A percentile compares a stretch with the other conserved stretches of the same genome.
Conservation (phyloP, 257 asterid genomes). For the Ballota nigra region DNA sequence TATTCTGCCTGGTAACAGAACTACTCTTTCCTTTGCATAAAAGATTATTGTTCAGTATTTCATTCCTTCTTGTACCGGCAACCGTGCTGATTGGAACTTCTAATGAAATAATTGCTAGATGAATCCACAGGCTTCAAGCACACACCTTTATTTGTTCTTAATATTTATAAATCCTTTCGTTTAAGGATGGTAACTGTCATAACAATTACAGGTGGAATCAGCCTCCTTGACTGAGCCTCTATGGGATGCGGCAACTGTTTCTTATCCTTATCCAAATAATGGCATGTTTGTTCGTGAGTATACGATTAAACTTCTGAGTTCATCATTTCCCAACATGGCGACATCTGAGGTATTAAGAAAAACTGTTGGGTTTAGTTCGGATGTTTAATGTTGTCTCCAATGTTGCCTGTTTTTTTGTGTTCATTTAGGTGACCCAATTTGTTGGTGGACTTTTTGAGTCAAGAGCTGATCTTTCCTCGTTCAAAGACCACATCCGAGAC, state of each 20-base stretch:
- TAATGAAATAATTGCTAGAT: slow-evolving; percentile 7
- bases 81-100: slow-evolving; percentile 16
- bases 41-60: neutral
- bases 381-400: neutral
- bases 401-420: neutral
- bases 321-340: slow-evolving; percentile 94
- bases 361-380: slow-evolving; percentile 5
- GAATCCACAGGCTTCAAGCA: neutral
- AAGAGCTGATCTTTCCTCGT: slow-evolving; percentile 45
- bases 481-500: slow-evolving; percentile 78
- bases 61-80: neutral
- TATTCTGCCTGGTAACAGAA: slow-evolving; percentile 64
- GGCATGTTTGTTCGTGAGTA: slow-evolving; percentile 66
- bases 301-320: slow-evolving; percentile 73
- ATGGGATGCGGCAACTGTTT: slow-evolving; percentile 67
- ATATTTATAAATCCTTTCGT: neutral
- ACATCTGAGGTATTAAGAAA: slow-evolving; percentile 54
- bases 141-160: neutral
- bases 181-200: neutral
- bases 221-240: slow-evolving; percentile 68
- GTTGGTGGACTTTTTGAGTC: slow-evolving; percentile 80
- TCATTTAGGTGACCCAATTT: slow-evolving; percentile 68
- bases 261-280: slow-evolving; percentile 67
- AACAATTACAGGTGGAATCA: slow-evolving; percentile 57
- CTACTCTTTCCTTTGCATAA: neutral